A percentile compares a stretch with the other conserved stretches of the same genome.
Evolutionary conservation across 805 yeast species (phyloP).

Genomic region (Grigorovia transvaalensis): DNA sequence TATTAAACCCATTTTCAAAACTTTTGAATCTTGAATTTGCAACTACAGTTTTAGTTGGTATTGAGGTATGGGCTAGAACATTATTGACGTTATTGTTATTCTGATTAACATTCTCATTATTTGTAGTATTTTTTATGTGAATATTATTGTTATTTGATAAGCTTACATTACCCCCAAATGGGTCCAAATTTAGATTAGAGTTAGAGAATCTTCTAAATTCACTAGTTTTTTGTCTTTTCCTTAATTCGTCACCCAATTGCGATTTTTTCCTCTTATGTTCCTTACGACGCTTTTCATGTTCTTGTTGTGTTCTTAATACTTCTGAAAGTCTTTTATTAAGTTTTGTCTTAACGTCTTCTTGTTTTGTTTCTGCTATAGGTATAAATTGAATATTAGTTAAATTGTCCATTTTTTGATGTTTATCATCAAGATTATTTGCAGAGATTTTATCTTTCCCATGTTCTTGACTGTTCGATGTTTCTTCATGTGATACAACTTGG

Average conservation of each 20-base stretch:
- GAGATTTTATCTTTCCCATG: background rate
- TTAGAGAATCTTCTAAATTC: background rate
- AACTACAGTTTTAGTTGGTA: background rate
- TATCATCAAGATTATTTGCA: background rate
- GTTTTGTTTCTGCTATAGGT: slow-evolving; percentile 16
- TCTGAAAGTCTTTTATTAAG: slow-evolving; percentile 24
- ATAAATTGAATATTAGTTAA: slow-evolving; percentile 23
- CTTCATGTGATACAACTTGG: background rate
- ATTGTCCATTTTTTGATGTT: slow-evolving; percentile 11
- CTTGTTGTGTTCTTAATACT: slow-evolving; percentile 25
- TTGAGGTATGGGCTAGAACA: background rate
- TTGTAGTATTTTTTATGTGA: too few species aligned
- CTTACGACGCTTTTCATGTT: slow-evolving; percentile 17
- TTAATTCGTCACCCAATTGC: slow-evolving; percentile 19
- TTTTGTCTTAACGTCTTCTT: slow-evolving; percentile 22
- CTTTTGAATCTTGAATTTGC: background rate
- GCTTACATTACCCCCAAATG: background rate
- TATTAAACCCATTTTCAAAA: background rate
- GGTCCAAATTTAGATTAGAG: background rate
- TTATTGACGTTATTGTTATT: background rate
- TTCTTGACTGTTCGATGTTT: background rate
- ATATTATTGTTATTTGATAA: too few species aligned
- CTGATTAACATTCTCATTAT: background rate
- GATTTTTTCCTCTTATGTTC: slow-evolving; percentile 22
- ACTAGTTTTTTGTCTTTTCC: slow-evolving; percentile 11